These are phyloP conservation scores for Boletus sp. DNA, from an alignment of 768 basidiomycete genomes.

Conservation along the genomic window DNA sequence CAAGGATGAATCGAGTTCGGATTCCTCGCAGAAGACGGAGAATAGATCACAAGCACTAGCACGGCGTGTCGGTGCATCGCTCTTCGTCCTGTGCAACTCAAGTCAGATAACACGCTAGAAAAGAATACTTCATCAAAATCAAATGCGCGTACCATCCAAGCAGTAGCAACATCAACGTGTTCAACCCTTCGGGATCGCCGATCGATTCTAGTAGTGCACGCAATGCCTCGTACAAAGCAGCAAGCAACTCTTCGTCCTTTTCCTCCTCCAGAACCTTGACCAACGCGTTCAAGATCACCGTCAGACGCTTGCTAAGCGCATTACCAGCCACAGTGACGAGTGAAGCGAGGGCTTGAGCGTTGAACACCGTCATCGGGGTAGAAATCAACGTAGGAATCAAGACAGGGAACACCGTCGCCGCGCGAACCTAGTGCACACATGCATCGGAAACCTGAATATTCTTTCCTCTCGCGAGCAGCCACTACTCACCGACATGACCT, in stretches of 20 bases:
- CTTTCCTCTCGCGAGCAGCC: not conserved
- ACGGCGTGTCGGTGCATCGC: constrained; percentile 65
- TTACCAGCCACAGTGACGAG: constrained; percentile 92
- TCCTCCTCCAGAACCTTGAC: constrained; percentile 75
- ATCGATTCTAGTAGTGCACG: constrained; percentile 76
- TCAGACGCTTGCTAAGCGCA: constrained; percentile 82
- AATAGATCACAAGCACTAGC: constrained; percentile 80
- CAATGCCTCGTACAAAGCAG: constrained; percentile 74
- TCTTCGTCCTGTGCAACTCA: constrained; percentile 63
- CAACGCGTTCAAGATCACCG: constrained; percentile 73
- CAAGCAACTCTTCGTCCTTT: constrained; percentile 63
- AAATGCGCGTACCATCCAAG: constrained; percentile 72
- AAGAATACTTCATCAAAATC: not conserved
- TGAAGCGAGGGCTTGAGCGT: constrained; percentile 85
- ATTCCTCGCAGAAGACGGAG: constrained; percentile 77
- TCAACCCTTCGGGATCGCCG: constrained; percentile 82
- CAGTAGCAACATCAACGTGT: constrained; percentile 84
- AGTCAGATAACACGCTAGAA: not conserved
- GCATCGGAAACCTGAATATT: not conserved
- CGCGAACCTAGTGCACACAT: constrained; percentile 64
- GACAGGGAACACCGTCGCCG: constrained; percentile 94
- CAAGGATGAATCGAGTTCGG: constrained; percentile 74
- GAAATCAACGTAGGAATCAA: constrained; percentile 91
- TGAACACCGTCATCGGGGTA: constrained; percentile 92
- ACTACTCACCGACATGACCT: constrained; percentile 84